Conservation (phyloP, 306 rosid species). For the Lathyrus oleraceus region DNA sequence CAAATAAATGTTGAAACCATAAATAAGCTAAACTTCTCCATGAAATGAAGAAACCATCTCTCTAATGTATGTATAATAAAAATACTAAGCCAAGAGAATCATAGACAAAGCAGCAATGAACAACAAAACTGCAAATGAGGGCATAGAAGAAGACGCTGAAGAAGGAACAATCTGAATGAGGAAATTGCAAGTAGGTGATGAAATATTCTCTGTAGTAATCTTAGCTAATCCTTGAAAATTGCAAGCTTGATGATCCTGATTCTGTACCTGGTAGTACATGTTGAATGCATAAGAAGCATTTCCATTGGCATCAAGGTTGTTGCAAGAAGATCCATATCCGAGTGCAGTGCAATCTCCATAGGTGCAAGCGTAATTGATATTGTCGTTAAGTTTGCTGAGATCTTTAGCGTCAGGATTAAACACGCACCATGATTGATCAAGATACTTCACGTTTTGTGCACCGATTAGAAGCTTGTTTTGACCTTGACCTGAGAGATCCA, state of each 20-base stretch:
- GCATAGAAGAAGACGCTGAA: constrained; percentile 45
- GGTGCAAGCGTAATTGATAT: constrained; percentile 78
- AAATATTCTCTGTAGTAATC: constrained; percentile 56
- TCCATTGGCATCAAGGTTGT: constrained; percentile 75
- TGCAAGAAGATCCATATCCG: constrained; percentile 93
- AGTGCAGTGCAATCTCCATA: constrained; percentile 81
- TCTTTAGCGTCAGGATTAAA: constrained; percentile 86
- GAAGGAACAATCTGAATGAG: constrained; percentile 64
- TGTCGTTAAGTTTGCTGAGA: constrained; percentile 73
- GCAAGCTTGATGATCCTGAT: constrained; percentile 75
- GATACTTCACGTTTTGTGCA: constrained; percentile 72
- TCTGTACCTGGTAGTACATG: constrained; percentile 82
- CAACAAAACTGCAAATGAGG: constrained; percentile 40
- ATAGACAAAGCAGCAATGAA: constrained; percentile 25
- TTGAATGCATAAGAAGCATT: constrained; percentile 93
- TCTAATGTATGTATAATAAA: constrained; percentile 45
- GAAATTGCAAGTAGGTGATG: constrained; percentile 81
- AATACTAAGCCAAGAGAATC: constrained; percentile 47
- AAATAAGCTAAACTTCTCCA: background rate
- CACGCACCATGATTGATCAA: constrained; percentile 71
- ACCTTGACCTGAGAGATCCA: constrained; percentile 81
- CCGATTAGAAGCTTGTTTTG: constrained; percentile 64
- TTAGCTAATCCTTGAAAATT: constrained; percentile 79
- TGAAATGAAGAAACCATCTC: constrained; percentile 10
- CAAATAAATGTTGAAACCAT: constrained; percentile 22